Evolutionary conservation across 73 alveolate genomes (phyloP), one percentile per base, ranked within the genome.

Genomic region (Diophrys sp.): DNA sequence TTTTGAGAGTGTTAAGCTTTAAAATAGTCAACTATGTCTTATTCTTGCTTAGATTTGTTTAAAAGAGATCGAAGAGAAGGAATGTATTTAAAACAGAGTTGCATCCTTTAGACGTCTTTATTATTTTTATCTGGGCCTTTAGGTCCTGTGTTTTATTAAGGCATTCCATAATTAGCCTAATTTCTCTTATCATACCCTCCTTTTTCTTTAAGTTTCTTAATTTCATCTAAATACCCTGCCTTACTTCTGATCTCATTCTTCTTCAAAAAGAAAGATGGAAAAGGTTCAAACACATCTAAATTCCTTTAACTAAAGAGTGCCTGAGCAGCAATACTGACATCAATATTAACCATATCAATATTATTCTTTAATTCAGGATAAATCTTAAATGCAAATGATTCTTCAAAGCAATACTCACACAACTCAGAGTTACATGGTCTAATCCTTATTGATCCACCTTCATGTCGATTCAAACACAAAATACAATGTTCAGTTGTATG

Each of bases 201-300:
- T 71, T 73, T 24, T 24, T 44, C 25, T 56, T 77, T 44, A 14
- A 78, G 81, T 70, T 71, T 31, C 33, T 62, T 32, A 0, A 67
- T 69, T 2, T 71, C 55, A 54, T 80, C 86, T 14, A 85, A 33
- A 28, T 70, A 56, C 1, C 93, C 93, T 78, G 84, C 67, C 77
- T 79, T 85, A 11, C 67, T 66, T 79, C 93, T 66, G 24, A 85
- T 74, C 57, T 85, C 88, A 23, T 23, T 55, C 2, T 29, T 23
- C 32, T 71, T 85, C 54, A 85, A 31, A 66, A 85, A 85, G 75
- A 85, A 85, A 1, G 88, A 67, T 29, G 93, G 93, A 54, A 85
- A 85, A 24, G 93, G 93, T 77, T 85, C 93, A 26, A 79, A 71
- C 8, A 79, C 84, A 44, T 56, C n/a, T 5, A 62, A 54, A 34